Evolutionary conservation across 1,284 basidiomycete species (phyloP), one percentile per base, ranked within the genome.

Genomic region (Austroboletus novae-zelandiae): DNA sequence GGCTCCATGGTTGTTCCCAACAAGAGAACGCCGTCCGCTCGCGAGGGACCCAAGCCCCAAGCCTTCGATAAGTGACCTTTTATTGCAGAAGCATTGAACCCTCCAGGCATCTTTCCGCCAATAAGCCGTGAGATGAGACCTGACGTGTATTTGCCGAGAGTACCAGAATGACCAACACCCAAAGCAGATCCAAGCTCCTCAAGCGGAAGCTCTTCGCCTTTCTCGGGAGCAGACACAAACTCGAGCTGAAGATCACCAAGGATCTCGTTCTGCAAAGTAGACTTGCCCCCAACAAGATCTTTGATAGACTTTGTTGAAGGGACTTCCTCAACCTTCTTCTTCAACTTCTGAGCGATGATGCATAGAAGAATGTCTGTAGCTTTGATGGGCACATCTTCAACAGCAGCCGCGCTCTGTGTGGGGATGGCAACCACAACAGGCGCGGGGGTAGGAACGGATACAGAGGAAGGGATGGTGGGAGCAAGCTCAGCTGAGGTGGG

Each of bases 251-350:
- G 79, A 68, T 97, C 93, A 46, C 94, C 94, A 43, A 98, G 76
- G 56, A 98, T 95, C 71, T 98, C 95, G 69, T 98, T 98, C 72
- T 97, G 94, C 51, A 99, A 77, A 1, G 97, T 98, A 23, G 95
- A 98, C 75, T 99, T 99, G 59, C 97, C 97, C 39, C 94, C 94
- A 46, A 98, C 94, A 53, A 98, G 87, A 66, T 99, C 96, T 74
- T 98, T 98, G 79, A 99, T 95, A 2, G 94, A 90, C 72, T 99
- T 99, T 57, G 84, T 81, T n/a, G 94, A 78, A 4, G 94, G 89
- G 48, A 99, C 77, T 61, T 98, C 96, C 47, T 86, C 80, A 34
- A 94, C 80, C 54, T 78, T 83, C 79, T 98, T 99, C 86, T 99
- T 99, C 66, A 99, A 78, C 75, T 99, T 98, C 76, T 99, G 96